A percentile compares a stretch with the other conserved stretches of the same genome.
phyloP scores from a whole-genome alignment of 2,329 filamentous ascomycete species.

The Sporothrix mexicana region DNA sequence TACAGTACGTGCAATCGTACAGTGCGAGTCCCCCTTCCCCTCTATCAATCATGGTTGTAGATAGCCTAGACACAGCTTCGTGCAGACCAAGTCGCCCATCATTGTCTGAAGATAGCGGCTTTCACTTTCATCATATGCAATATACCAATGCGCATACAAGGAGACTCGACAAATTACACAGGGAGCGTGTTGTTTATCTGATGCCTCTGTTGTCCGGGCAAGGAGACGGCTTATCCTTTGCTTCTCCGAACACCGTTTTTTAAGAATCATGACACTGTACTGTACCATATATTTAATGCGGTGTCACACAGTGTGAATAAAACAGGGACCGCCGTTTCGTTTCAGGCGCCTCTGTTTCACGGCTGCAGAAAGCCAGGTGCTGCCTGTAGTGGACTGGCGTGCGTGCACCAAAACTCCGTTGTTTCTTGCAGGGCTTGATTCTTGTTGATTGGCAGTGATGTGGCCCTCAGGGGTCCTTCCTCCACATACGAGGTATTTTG shows the following conservation, averaged over 20 bases:
- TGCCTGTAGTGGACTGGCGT: slow-evolving; percentile 4
- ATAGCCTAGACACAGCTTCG: slow-evolving; percentile 13
- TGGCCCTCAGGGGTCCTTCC: slow-evolving; percentile 9
- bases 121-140: background rate
- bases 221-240: background rate
- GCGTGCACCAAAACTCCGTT: background rate
- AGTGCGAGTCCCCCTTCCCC: no score
- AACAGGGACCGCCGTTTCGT: slow-evolving; percentile 2
- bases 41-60: background rate
- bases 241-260: background rate
- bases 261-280: background rate
- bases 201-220: background rate
- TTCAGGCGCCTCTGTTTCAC: slow-evolving; percentile 26
- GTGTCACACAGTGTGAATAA: slow-evolving; percentile 17
- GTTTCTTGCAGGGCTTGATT: no score
- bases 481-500: background rate
- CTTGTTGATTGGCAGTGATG: background rate
- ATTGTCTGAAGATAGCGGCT: background rate
- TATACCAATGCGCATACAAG: no score
- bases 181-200: slow-evolving; percentile 9
- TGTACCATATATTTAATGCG: background rate
- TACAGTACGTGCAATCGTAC: background rate
- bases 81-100: slow-evolving; percentile 4
- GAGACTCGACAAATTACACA: background rate
- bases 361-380: slow-evolving; percentile 20